Conservation (phyloP, 768 basidiomycete genomes). For the Lenzites betulinus region DNA sequence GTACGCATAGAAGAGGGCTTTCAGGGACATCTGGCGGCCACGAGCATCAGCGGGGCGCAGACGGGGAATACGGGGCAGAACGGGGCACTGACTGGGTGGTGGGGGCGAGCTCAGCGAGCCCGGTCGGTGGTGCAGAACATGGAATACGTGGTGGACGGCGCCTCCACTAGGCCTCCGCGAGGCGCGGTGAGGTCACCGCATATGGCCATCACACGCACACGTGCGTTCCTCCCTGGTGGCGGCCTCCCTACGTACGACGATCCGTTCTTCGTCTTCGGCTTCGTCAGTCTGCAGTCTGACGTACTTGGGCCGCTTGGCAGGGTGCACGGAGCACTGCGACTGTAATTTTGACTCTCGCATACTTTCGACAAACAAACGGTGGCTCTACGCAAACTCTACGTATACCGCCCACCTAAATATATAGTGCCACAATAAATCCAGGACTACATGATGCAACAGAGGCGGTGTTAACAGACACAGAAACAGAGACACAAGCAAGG, state of each 20-base stretch:
- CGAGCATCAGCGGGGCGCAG: not conserved
- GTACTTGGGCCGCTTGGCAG: too few relatives aligned
- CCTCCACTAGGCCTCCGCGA: constrained; percentile 4
- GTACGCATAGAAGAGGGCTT: constrained; percentile 79
- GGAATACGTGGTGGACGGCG: constrained; percentile 22
- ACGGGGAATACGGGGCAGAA: not conserved
- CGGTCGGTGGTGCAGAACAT: constrained; percentile 17
- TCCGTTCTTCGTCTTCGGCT: too few relatives aligned
- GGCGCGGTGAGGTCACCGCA: constrained; percentile 24
- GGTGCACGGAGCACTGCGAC: too few relatives aligned
- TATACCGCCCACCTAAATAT: too few relatives aligned
- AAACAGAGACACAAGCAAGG: not conserved
- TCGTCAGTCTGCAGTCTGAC: too few relatives aligned
- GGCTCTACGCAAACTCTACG: too few relatives aligned
- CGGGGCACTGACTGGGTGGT: constrained; percentile 1
- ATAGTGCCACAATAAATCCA: not conserved
- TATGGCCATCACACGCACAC: constrained; percentile 17
- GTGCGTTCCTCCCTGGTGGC: constrained; percentile 15
- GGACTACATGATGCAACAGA: not conserved
- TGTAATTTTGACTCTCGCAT: too few relatives aligned
- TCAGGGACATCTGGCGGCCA: constrained; percentile 57
- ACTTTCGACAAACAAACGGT: too few relatives aligned
- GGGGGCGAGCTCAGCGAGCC: constrained; percentile 13
- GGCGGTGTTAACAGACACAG: not conserved
- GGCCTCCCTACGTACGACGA: too few relatives aligned